These are phyloP conservation scores for Corymbia maculata DNA, from an alignment of 345 rosid genomes.

Conservation along the genomic window DNA sequence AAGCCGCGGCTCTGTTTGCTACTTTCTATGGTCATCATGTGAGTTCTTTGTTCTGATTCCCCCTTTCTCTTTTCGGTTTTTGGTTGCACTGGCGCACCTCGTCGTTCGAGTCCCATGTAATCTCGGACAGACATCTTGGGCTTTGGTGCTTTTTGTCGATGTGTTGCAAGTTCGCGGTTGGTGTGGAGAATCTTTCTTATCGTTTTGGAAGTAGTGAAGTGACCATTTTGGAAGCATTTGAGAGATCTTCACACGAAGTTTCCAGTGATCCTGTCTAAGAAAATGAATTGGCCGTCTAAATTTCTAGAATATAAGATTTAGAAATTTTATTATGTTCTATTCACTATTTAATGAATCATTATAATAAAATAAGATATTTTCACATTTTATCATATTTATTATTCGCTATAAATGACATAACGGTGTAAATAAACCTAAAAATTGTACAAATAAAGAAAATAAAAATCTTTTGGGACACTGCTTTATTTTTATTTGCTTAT, in stretches of 20 bases:
- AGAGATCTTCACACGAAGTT: background rate
- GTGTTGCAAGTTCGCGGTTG: background rate
- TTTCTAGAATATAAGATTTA: no score
- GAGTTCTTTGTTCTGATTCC: background rate
- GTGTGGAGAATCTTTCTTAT: background rate
- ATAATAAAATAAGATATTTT: no score
- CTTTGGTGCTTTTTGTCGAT: background rate
- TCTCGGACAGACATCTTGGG: background rate
- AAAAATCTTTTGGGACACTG: no score
- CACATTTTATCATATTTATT: no score
- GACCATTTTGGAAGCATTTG: background rate
- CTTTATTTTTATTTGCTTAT: no score
- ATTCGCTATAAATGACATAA: no score
- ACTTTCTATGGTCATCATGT: background rate
- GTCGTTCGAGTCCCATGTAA: background rate
- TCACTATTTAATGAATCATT: no score
- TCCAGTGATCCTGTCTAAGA: background rate
- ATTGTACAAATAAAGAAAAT: no score
- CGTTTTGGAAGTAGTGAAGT: background rate
- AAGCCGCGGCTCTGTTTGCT: background rate
- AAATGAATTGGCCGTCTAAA: background rate
- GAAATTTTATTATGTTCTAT: no score
- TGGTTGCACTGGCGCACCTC: background rate
- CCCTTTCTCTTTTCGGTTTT: background rate
- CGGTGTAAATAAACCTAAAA: no score